phyloP scores from a whole-genome alignment of 139 green algal species.

The Volvox reticuliferus region DNA sequence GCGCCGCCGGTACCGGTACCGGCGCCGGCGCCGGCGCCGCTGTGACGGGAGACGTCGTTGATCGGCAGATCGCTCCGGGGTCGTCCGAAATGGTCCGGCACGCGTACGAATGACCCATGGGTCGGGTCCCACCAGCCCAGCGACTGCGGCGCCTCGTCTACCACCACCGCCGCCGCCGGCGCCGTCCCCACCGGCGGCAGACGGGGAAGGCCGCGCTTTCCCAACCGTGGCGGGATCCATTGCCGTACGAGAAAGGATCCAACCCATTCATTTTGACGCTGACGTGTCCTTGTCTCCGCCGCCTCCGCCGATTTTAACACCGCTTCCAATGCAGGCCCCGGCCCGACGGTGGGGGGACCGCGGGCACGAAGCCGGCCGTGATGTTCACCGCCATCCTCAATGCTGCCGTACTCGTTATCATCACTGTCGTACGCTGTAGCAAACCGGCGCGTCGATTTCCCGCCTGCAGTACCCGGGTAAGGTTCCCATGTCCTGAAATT shows the following conservation, averaged over 20 bases:
- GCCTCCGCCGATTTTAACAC: background rate
- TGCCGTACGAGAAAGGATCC: too few species aligned
- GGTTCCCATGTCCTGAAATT: too few species aligned
- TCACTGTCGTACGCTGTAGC: background rate
- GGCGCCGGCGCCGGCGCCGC: background rate
- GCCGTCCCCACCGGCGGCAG: background rate
- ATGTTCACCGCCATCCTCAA: background rate
- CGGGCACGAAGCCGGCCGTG: too few species aligned
- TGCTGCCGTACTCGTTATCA: background rate
- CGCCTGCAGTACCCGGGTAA: too few species aligned
- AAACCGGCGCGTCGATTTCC: background rate
- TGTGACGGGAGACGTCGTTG: too few species aligned
- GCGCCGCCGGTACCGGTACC: background rate
- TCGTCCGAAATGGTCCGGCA: background rate
- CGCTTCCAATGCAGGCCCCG: too few species aligned
- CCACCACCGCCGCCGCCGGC: background rate
- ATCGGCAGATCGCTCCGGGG: too few species aligned
- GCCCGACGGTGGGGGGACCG: too few species aligned
- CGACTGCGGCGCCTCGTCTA: background rate
- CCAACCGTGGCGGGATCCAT: background rate
- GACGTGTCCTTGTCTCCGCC: too few species aligned
- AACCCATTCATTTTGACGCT: too few species aligned
- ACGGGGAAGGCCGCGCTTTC: background rate
- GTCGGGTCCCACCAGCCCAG: constrained; percentile 33
- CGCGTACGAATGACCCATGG: background rate